phyloP scores from a whole-genome alignment of 192 early-diverging fungal genomes.

The Kickxella alabastrina region DNA sequence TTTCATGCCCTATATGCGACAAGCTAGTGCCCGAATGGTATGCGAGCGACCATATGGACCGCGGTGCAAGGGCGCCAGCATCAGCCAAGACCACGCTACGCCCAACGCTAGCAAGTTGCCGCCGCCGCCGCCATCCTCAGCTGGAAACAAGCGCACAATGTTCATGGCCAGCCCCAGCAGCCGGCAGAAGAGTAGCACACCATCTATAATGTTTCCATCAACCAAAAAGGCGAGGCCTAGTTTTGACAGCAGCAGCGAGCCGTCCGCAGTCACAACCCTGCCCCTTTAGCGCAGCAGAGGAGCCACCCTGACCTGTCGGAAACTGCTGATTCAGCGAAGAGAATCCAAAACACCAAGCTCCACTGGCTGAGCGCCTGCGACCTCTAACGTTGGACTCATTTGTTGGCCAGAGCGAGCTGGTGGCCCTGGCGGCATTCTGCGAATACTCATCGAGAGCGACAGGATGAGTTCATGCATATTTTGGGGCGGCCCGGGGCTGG shows the following conservation, averaged over 20 bases:
- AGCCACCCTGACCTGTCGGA: too few relatives aligned
- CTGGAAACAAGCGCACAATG: neutral
- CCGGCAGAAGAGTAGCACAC: neutral
- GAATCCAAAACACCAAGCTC: conserved; percentile 23
- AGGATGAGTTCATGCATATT: conserved; percentile 73
- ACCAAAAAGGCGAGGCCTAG: neutral
- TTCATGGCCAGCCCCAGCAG: neutral
- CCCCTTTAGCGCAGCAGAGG: too few relatives aligned
- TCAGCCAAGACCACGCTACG: neutral
- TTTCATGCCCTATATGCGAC: conserved; percentile 37
- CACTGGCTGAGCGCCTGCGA: conserved; percentile 46
- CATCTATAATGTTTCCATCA: neutral
- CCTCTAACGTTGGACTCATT: conserved; percentile 59
- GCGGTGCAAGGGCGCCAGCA: conserved; percentile 21
- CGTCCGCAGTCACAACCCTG: neutral
- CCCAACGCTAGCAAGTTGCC: neutral
- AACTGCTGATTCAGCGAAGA: conserved; percentile 9
- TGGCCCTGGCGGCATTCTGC: conserved; percentile 61
- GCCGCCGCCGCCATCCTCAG: neutral
- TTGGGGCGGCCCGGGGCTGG: conserved; percentile 64
- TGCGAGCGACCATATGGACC: conserved; percentile 47
- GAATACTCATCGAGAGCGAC: conserved; percentile 62
- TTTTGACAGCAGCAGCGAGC: neutral
- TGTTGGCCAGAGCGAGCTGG: conserved; percentile 70
- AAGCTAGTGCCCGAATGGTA: conserved; percentile 44